Percentiles rank a stretch among this genome's conserved stretches.
Conservation (phyloP, 169 alveolate genomes). For the Cyclospora cayetanensis region DNA sequence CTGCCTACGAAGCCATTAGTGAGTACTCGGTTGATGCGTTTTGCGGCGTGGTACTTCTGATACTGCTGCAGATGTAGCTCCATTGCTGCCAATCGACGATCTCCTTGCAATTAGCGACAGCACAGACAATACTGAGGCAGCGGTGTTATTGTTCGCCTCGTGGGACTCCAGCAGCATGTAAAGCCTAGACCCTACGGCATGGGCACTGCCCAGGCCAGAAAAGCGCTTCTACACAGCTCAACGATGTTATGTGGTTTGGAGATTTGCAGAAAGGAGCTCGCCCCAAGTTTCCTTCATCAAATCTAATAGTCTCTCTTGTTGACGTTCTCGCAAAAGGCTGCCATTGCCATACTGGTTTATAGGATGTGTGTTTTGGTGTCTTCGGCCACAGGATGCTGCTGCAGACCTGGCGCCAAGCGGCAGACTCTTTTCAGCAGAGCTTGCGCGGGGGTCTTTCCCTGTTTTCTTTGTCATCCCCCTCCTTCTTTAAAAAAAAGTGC, state of each 20-base stretch:
- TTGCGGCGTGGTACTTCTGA: neutral
- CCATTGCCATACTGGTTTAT: no score
- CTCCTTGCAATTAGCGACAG: conserved; percentile 30
- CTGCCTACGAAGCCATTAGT: neutral
- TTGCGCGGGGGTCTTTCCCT: conserved; percentile 7
- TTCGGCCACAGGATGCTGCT: conserved; percentile 14
- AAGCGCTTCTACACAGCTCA: no score
- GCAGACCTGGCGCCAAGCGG: conserved; percentile 55
- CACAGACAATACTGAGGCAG: conserved; percentile 20
- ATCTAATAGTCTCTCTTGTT: no score
- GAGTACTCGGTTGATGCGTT: neutral
- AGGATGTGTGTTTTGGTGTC: neutral
- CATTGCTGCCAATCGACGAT: conserved; percentile 19
- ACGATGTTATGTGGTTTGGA: no score
- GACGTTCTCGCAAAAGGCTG: no score
- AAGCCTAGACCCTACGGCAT: neutral
- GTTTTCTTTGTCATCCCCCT: neutral
- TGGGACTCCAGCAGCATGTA: conserved; percentile 52
- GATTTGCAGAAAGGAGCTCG: no score
- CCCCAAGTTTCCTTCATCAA: no score
- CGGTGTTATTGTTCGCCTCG: conserved; percentile 38
- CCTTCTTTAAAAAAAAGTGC: neutral
- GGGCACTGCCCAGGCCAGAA: no score
- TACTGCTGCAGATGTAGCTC: neutral
- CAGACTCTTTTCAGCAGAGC: neutral